A percentile compares a stretch with the other conserved stretches of the same genome.
These are phyloP conservation scores for Microbotryum saponariae DNA, from an alignment of 1,284 basidiomycete species.

Conservation along the genomic window DNA sequence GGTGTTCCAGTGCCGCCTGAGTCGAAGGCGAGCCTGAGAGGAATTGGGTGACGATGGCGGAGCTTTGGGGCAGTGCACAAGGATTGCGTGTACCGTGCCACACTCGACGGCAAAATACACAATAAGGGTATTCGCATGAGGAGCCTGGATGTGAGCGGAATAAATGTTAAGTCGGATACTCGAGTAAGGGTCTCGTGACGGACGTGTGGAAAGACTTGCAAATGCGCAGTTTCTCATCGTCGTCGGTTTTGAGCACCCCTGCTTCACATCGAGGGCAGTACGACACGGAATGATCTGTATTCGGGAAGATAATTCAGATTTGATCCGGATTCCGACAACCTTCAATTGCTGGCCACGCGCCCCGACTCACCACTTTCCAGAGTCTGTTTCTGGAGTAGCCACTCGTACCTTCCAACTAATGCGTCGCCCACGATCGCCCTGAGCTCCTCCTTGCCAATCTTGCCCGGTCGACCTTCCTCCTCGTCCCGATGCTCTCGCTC, in stretches of 20 bases:
- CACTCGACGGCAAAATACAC: constrained; percentile 61
- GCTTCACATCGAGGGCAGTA: constrained; percentile 71
- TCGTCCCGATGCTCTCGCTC: constrained; percentile 13
- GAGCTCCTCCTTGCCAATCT: constrained; percentile 32
- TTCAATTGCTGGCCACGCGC: neutral
- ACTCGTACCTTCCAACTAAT: constrained; percentile 59
- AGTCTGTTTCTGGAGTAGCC: constrained; percentile 59
- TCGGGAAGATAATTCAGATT: neutral
- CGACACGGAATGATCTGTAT: constrained; percentile 60
- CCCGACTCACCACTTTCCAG: constrained; percentile 55
- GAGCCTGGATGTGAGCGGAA: neutral
- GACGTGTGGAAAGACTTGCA: constrained; percentile 42
- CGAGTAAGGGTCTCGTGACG: constrained; percentile 1
- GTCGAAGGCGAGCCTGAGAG: constrained; percentile 49
- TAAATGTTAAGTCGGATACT: constrained; percentile 21
- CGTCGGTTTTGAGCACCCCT: constrained; percentile 55
- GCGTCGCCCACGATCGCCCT: constrained; percentile 54
- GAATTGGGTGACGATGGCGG: constrained; percentile 57
- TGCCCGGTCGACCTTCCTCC: constrained; percentile 9
- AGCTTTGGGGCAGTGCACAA: constrained; percentile 57
- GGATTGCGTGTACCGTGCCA: constrained; percentile 67
- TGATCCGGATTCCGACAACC: neutral
- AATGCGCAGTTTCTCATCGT: constrained; percentile 58
- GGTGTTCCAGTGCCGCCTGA: constrained; percentile 51
- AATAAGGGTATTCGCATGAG: constrained; percentile 53